phyloP scores from a whole-genome alignment of 306 rosid genomes.

The Herpetospermum pedunculosum region DNA sequence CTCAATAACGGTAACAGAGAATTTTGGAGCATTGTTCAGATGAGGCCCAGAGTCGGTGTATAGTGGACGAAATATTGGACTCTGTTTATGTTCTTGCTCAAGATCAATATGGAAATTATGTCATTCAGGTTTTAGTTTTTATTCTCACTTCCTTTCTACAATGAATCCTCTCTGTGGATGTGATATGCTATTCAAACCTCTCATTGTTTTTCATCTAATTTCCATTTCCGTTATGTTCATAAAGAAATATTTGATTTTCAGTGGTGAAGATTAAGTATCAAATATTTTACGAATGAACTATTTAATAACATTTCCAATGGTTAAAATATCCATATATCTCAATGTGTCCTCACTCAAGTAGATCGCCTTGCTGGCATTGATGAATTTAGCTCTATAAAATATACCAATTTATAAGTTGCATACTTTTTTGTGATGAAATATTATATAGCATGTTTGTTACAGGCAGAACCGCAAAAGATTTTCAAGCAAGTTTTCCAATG shows the following conservation, averaged over 20 bases:
- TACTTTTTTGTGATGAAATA: background rate
- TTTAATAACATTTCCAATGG: background rate
- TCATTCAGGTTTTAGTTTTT: slow-evolving; percentile 42
- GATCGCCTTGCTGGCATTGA: background rate
- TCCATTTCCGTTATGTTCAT: background rate
- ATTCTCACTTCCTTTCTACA: background rate
- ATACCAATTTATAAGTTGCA: background rate
- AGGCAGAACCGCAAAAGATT: background rate
- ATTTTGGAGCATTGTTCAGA: slow-evolving; percentile 60
- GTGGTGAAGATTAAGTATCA: background rate
- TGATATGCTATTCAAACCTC: background rate
- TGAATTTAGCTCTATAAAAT: background rate
- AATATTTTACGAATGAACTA: background rate
- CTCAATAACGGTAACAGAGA: slow-evolving; percentile 23
- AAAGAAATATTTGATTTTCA: background rate
- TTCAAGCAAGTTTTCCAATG: background rate
- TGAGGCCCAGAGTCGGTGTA: slow-evolving; percentile 29
- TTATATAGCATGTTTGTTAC: background rate
- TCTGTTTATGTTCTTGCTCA: slow-evolving; percentile 45
- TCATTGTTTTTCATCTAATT: background rate
- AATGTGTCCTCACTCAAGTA: background rate
- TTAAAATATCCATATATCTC: background rate
- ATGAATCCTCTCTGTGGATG: background rate
- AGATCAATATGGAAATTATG: slow-evolving; percentile 71
- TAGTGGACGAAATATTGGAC: slow-evolving; percentile 50